Percentiles rank a stretch among this genome's conserved stretches.
These are phyloP conservation scores for Ophiostoma triangulosporum DNA, from an alignment of 2,329 filamentous ascomycete genomes.

Conservation along the genomic window DNA sequence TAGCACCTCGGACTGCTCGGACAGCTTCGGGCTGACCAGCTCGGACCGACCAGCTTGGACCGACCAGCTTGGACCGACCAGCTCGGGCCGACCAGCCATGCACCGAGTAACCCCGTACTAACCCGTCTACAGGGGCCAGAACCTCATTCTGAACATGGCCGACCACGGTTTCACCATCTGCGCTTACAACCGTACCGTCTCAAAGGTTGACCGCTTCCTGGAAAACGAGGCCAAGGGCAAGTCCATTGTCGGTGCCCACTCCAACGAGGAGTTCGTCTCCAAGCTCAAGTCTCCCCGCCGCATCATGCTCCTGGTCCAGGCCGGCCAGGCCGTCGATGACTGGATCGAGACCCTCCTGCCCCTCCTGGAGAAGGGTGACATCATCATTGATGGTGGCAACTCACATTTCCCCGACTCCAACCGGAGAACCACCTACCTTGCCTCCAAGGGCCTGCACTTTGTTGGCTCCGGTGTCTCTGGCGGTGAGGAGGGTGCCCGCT, in stretches of 20 bases:
- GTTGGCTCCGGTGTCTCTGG: conserved; percentile 96
- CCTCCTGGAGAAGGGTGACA: conserved; percentile 72
- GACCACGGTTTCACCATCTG: conserved; percentile 92
- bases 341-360: conserved; percentile 94
- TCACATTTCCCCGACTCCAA: conserved; percentile 99
- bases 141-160: conserved; percentile 80
- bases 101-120: no score
- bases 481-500: conserved; percentile 97
- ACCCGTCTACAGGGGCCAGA: conserved; percentile 47
- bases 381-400: conserved; percentile 99
- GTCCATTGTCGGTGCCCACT: conserved; percentile 86
- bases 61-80: neutral
- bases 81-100: no score
- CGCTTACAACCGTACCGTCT: conserved; percentile 96
- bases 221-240: conserved; percentile 90
- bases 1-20: no score
- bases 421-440: conserved; percentile 84
- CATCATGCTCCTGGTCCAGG: conserved; percentile 98
- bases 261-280: conserved; percentile 82
- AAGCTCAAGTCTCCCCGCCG: conserved; percentile 97
- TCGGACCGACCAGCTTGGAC: no score
- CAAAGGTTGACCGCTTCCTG: conserved; percentile 94
- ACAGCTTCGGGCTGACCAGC: no score
- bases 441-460: conserved; percentile 78
- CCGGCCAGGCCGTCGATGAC: conserved; percentile 92